Evolutionary conservation across 139 green algal species (phyloP).

Genomic region (Asterochloris erici): DNA sequence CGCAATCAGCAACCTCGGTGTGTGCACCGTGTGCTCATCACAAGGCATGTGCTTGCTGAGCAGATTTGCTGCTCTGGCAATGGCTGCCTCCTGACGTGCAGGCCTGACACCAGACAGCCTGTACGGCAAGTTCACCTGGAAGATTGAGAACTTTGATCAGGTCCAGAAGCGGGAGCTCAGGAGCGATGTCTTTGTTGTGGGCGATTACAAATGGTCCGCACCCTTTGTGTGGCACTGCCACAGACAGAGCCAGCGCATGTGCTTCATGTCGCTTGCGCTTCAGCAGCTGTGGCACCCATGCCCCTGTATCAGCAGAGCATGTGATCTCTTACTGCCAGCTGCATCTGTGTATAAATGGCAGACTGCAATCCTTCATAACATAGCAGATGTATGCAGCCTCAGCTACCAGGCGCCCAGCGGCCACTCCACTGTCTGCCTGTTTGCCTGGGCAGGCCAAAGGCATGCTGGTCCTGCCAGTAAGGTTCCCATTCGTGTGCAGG

Average conservation of each 20-base stretch:
- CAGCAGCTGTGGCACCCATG: no score
- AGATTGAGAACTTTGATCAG: slow-evolving; percentile 93
- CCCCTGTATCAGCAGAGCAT: no score
- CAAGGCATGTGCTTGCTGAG: no score
- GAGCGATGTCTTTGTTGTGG: slow-evolving; percentile 91
- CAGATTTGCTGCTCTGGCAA: neutral
- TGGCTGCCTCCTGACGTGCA: slow-evolving; percentile 5
- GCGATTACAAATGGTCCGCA: slow-evolving; percentile 90
- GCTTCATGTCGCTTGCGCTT: neutral
- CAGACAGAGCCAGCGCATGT: no score
- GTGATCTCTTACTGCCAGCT: no score
- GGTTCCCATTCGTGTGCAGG: slow-evolving; percentile 41
- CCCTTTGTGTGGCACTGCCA: neutral
- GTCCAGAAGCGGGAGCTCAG: slow-evolving; percentile 92
- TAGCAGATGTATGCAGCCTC: no score
- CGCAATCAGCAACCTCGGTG: neutral
- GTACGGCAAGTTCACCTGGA: slow-evolving; percentile 98
- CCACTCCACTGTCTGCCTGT: no score
- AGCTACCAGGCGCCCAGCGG: no score
- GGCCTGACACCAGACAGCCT: slow-evolving; percentile 70
- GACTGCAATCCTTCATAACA: neutral
- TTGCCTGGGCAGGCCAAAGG: no score
- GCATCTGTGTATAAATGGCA: neutral
- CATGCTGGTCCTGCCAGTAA: neutral
- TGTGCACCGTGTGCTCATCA: no score